A percentile compares a stretch with the other conserved stretches of the same genome.
phyloP scores from a whole-genome alignment of 768 basidiomycete genomes.

The Amanita polypyramis region DNA sequence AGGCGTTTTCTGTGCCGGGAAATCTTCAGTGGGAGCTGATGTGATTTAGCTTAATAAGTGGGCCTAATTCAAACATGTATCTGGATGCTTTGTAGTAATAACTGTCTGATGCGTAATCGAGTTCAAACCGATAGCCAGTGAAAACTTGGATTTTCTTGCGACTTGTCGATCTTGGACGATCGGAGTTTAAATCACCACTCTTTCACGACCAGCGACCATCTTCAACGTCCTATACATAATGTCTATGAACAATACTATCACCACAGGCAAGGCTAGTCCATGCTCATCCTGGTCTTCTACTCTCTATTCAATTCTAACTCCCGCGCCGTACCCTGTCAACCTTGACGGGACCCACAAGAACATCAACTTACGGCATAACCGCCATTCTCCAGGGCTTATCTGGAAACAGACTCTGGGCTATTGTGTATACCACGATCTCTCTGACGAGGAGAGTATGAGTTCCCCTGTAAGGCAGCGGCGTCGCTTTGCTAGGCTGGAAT shows the following conservation, averaged over 20 bases:
- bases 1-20: too few species aligned
- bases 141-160: too few species aligned
- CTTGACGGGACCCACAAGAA: background rate
- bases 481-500: constrained; percentile 18
- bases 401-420: constrained; percentile 15
- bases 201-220: too few species aligned
- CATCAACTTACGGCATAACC: background rate
- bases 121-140: too few species aligned
- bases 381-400: constrained; percentile 14
- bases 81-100: too few species aligned
- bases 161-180: too few species aligned
- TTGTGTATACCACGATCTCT: constrained; percentile 16
- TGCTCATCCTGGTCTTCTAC: background rate
- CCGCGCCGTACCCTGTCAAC: background rate
- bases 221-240: background rate
- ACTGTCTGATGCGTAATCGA: too few species aligned
- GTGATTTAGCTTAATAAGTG: too few species aligned
- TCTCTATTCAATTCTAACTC: background rate
- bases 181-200: too few species aligned
- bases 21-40: too few species aligned
- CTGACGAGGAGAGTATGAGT: background rate
- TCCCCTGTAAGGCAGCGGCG: constrained; percentile 5
- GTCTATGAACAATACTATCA: background rate
- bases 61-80: too few species aligned
- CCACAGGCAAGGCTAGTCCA: background rate